Base-by-base conservation (phyloP, 2,329 filamentous ascomycete genomes). In the Pyrenophora graminea region DNA sequence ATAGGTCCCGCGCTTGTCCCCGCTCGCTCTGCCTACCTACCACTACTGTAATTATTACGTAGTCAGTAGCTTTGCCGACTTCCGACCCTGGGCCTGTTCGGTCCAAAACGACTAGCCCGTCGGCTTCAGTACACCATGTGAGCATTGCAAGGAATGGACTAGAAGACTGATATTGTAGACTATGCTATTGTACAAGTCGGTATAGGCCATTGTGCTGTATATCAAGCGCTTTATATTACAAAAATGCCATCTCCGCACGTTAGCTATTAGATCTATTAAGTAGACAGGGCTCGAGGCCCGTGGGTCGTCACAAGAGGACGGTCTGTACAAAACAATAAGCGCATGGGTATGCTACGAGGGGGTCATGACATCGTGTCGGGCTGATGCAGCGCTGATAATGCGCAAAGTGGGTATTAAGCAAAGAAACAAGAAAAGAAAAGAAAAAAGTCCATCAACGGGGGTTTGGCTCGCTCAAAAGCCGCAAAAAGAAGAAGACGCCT, bases 351-450 rank as follows among this genome's bases (percentile, higher is more conserved):
- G 50, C 42, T 40, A 39, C 21, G 43, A 23, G 15, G 34, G 48
- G 41, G 57, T 68, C 66, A 55, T 71, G 51, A 66, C 38, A 39
- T 68, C 66, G 63, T 68, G 56, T 62, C 55, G 53, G 51, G 48
- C 31, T 55, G 44, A 59, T 59, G 55, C 52, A 60, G 45, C 44
- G 47, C 52, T 37, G 39, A 38, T 27, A 40, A 37, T 46, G 47
- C 55, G 48, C 39, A 50, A 33, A 48, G 39, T 55, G 59, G 61
- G 62, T 63, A 65, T 66, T 62, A 53, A 53, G 48, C 54, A 63
- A 59, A 33, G 53, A 62, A 48, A 44, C 46, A 48, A 50, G 41
- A 38, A 27, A 39, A 41, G 61, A 48, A 44, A 44, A 48, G 48
- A 39, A 38, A 27, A 39, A 41, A 47, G 39, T 25, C 33, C 13